Base-by-base conservation (phyloP, 257 asterid species). In the Gardenia jasminoides region DNA sequence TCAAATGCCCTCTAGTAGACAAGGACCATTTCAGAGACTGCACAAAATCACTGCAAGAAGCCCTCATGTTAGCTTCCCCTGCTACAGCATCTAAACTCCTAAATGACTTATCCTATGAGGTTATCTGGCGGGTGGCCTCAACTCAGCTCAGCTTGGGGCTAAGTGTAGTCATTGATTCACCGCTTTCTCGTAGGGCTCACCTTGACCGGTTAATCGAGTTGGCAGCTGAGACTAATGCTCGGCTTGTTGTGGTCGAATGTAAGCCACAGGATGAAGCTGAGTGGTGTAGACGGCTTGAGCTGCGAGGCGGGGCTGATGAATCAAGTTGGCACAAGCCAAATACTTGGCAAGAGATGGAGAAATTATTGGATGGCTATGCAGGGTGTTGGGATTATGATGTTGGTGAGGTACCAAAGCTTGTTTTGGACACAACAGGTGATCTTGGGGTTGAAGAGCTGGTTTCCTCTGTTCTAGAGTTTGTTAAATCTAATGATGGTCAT, bases 321-420 rank as follows among this genome's bases (percentile, higher is more conserved):
- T 80, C 78, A 50, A 86, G 87, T 70, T 91, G 95, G 95, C 95
- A 93, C 75, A 91, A 91, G 86, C 97, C 97, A 31, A 30, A 80
- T 8, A 85, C 87, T 76, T 90, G 97, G 95, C 79, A 22, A 28
- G 97, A 93, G n/a, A 86, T 93, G 86, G 96, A 88, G 87, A 77
- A 74, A 58, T 64, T 91, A 79, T 58, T 93, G 91, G 92, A 88
- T 70, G 83, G 79, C 10, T 93, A 93, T 77, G 90, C 79, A 58
- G 89, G 90, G 58, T 91, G 97, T 74, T 91, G 96, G 93, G 94
- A 93, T 58, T 93, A 93, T 85, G 97, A 90, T 58, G 82, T 87
- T 33, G 94, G 88, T 6, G 84, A 81, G 8, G 92, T 91, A 78
- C 84, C 90, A 33, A 90, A 83, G 83, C 76, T 90, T 26, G 88